Conservation (phyloP, 768 basidiomycete genomes). For the Botryobasidium botryosum region DNA sequence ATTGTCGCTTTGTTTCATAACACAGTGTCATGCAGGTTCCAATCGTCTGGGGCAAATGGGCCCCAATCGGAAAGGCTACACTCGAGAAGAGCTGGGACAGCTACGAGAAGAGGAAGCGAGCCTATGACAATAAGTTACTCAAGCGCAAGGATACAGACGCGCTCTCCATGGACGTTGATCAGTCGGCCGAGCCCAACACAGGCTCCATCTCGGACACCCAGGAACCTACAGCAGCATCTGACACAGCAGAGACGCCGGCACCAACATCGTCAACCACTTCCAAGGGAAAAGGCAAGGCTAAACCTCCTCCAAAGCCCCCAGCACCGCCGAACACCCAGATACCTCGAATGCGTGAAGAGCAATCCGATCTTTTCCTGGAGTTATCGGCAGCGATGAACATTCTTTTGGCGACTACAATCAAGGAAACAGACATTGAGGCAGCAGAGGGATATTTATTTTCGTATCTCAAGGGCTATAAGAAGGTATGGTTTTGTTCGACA, state of each 20-base stretch:
- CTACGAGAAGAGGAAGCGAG: slow-evolving; percentile 7
- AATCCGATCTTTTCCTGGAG: too few species aligned
- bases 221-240: too few species aligned
- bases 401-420: slow-evolving; percentile 2
- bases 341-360: too few species aligned
- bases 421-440: neutral
- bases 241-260: too few species aligned
- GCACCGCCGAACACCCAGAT: too few species aligned
- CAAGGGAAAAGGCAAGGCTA: too few species aligned
- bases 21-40: slow-evolving; percentile 13
- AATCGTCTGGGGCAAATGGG: slow-evolving; percentile 15
- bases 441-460: slow-evolving; percentile 7
- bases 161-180: neutral
- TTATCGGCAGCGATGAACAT: slow-evolving; percentile 15
- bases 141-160: slow-evolving; percentile 4
- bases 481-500: neutral
- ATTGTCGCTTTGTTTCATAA: neutral
- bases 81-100: too few species aligned
- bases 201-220: too few species aligned
- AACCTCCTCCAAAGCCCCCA: too few species aligned
- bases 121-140: slow-evolving; percentile 6
- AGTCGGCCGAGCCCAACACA: slow-evolving; percentile 1
- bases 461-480: slow-evolving; percentile 6
- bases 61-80: too few species aligned
- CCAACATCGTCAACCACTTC: too few species aligned